phyloP scores from a whole-genome alignment of 176 grass and related monocot species.

The Bolboschoenus planiculmis region DNA sequence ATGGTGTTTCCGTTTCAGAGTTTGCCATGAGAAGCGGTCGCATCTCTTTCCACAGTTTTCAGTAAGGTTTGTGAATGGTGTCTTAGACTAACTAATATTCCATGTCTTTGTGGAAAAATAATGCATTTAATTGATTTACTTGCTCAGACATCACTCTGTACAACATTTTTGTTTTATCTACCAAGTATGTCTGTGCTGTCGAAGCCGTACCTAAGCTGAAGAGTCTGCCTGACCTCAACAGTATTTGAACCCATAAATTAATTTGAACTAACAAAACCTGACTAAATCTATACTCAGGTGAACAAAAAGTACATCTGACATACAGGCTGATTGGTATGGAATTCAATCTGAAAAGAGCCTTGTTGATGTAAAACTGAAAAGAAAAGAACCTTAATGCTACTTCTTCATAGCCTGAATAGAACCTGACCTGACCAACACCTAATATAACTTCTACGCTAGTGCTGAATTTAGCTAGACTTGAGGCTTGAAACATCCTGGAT shows the following conservation, averaged over 20 bases:
- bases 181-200: not conserved
- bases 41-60: conserved; percentile 74
- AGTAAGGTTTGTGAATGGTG: conserved; percentile 95
- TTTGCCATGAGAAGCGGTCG: conserved; percentile 93
- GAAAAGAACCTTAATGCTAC: not conserved
- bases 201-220: not conserved
- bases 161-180: not conserved
- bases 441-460: not conserved
- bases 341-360: not conserved
- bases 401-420: not conserved
- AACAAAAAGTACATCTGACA: not conserved
- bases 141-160: not conserved
- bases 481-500: not conserved
- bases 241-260: not conserved
- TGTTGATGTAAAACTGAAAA: not conserved
- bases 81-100: conserved; percentile 42
- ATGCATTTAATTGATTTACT: not conserved
- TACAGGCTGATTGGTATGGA: not conserved
- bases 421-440: not conserved
- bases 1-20: conserved; percentile 65
- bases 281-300: not conserved
- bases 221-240: not conserved
- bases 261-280: not conserved
- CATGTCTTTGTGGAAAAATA: conserved; percentile 27
- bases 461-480: not conserved